These are phyloP conservation scores for Daldinia concentrica DNA, from an alignment of 495 filamentous ascomycete genomes.

Conservation along the genomic window DNA sequence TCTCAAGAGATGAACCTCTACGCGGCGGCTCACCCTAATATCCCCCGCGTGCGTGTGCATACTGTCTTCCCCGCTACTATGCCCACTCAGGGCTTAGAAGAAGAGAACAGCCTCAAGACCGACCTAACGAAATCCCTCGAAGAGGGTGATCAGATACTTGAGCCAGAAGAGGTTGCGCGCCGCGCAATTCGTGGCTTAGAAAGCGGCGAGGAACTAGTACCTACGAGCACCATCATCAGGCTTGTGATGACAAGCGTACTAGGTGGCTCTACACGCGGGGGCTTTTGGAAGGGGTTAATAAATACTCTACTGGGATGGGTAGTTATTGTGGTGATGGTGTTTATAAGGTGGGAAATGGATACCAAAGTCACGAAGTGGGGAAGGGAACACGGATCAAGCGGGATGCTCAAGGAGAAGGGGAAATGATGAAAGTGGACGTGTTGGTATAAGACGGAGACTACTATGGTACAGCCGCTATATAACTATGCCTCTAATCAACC, in stretches of 20 bases:
- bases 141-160: conserved; percentile 74
- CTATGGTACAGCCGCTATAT: too few species aligned
- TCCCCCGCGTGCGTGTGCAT: conserved; percentile 70
- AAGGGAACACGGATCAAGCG: conserved; percentile 3
- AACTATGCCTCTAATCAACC: not conserved
- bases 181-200: conserved; percentile 73
- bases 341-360: conserved; percentile 62
- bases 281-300: conserved; percentile 57
- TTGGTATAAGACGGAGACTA: not conserved
- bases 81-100: conserved; percentile 70
- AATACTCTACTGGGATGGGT: conserved; percentile 65
- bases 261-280: conserved; percentile 69
- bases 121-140: conserved; percentile 78
- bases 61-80: conserved; percentile 83
- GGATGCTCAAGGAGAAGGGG: not conserved
- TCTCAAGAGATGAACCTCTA: conserved; percentile 84
- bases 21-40: conserved; percentile 52
- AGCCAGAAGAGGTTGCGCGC: conserved; percentile 71
- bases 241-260: conserved; percentile 73
- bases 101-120: conserved; percentile 77
- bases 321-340: conserved; percentile 61
- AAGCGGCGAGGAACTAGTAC: conserved; percentile 44
- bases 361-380: conserved; percentile 63
- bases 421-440: not conserved
- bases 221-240: conserved; percentile 28